Evolutionary conservation across 345 rosid species (phyloP), one percentile per base, ranked within the genome.

Genomic region (Eucalyptus regnans): DNA sequence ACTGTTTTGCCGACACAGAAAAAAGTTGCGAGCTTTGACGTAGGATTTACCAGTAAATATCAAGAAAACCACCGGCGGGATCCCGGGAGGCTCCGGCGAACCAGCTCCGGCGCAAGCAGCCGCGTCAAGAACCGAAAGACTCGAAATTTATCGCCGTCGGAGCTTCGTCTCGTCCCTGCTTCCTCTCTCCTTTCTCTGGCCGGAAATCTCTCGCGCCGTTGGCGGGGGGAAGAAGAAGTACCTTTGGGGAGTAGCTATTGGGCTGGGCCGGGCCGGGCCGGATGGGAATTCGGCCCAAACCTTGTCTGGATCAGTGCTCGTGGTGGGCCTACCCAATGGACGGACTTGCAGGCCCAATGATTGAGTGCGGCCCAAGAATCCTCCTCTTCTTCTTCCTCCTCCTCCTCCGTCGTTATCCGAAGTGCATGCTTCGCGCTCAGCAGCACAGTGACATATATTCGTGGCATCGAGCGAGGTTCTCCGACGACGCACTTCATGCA

Each of bases 271-370:
- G 66, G 13, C 8, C 0, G 56, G 23, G 23, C 56, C 56, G 9
- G 1, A 52, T 10, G 7, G 29, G 6, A 11, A 1, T 58, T 29
- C 33, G 16, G 68, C 41, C 11, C 41, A n/a, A n/a, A 31, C 0
- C 0, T 0, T 15, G 79, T 15, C 33, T 62, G 3, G 1, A 62
- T 0, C 18, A 62, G 0, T 62, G 9, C 71, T 62, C 0, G 2
- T 7, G 79, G 6, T 31, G 79, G 79, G 37, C 79, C 79, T 66
- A 5, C 41, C 81, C 81, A 33, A 68, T 8, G 44, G 22, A 68
- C 80, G 7, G 37, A 68, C 80, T 68, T 33, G 23, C 80, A 68
- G 80, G 80, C 44, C 80, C 80, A 33, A 33, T 2, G 81, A 33
- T 3, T 5, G 44, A 33, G 81, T 33, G 44, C 44, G 25, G 44